phyloP scores from a whole-genome alignment of 371 early-diverging fungal genomes.

The Rhizopus delemar region DNA sequence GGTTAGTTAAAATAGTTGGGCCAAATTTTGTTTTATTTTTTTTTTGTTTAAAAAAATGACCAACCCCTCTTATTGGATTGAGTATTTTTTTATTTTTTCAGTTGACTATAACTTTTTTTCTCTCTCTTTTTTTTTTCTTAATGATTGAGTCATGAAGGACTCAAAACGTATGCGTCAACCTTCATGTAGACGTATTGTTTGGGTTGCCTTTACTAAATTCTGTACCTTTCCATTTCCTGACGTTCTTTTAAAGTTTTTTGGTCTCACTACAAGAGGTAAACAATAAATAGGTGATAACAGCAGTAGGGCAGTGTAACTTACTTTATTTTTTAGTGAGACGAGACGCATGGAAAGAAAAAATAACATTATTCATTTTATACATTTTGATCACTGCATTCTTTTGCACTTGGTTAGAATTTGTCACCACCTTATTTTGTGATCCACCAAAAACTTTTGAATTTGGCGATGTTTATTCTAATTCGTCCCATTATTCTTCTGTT shows the following conservation, averaged over 20 bases:
- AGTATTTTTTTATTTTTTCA: neutral
- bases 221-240: slow-evolving; percentile 26
- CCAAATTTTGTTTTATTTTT: too few relatives aligned
- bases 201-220: slow-evolving; percentile 27
- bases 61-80: too few relatives aligned
- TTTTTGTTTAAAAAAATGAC: too few relatives aligned
- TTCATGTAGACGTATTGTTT: slow-evolving; percentile 29
- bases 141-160: slow-evolving; percentile 9
- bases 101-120: neutral
- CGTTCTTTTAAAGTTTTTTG: slow-evolving; percentile 16
- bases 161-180: slow-evolving; percentile 23
- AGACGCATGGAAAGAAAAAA: slow-evolving; percentile 52
- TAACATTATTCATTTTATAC: slow-evolving; percentile 35
- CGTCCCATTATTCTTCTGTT: slow-evolving; percentile 28
- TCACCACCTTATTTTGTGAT: slow-evolving; percentile 47
- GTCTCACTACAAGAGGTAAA: slow-evolving; percentile 36
- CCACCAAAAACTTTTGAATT: slow-evolving; percentile 28
- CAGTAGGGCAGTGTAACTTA: neutral
- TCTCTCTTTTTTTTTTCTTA: neutral
- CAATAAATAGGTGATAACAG: neutral
- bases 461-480: slow-evolving; percentile 28
- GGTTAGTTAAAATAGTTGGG: too few relatives aligned
- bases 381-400: slow-evolving; percentile 28
- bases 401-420: slow-evolving; percentile 47
- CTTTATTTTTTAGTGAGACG: slow-evolving; percentile 29